Evolutionary conservation across 495 filamentous ascomycete species (phyloP), one percentile per base, ranked within the genome.

Genomic region (Penicillium waksmanii): DNA sequence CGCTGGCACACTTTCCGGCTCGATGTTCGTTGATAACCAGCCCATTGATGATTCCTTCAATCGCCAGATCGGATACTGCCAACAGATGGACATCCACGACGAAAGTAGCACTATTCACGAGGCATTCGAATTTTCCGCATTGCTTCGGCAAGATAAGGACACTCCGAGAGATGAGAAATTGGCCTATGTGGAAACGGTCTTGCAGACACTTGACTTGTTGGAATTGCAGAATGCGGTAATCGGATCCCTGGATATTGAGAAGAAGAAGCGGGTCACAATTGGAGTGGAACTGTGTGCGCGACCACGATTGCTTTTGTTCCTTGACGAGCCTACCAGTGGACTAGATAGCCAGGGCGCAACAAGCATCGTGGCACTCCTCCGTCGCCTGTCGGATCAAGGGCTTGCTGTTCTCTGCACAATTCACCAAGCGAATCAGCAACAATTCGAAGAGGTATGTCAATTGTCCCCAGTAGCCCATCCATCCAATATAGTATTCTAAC

Each of bases 11-110:
- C 85, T 94, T 31, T 66, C 73, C 3, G 91, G 91, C 17, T 86
- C 90, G 40, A 82, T 91, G 48, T 75, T 90, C 5, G 87, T 96
- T 6, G 90, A 95, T 64, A 88, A 88, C 40, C 74, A 74, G 38
- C 77, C 83, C 18, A 88, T 87, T 4, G 85, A 85, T 17, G 80
- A 81, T 38, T 84, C 86, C 25, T 95, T 93, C 73, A 92, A 96
- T 68, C 83, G 91, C 34, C 86, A 87, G 12, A 94, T 91, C 0
- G 85, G 84, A 9, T 96, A 94, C 66, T 92, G 89, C 19, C 89
- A 97, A 65, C 93, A 97, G 62, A 84, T 91, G 63, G 93, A 97
- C 65, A 82, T 95, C n/a, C 93, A 96, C 66, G 90, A 94, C 54
- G 80, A 87, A 11, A 87, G 87, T 0, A 84, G 88, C 50, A 96